Evolutionary conservation across 2,329 filamentous ascomycete genomes (phyloP).

Genomic region (Pyrenophora tritici-repentis): DNA sequence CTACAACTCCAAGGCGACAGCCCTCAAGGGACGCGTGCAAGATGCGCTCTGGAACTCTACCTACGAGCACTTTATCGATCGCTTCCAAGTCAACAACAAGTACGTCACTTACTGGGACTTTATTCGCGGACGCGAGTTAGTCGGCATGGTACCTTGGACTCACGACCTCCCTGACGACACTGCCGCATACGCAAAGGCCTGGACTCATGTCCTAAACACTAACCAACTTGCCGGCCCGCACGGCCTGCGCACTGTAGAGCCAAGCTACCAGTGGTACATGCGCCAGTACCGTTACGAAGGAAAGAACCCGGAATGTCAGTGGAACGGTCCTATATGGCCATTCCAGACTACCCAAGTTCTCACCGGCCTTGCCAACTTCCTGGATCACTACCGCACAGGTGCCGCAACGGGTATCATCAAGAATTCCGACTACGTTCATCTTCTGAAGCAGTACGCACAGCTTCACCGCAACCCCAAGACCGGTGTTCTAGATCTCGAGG

Average conservation of each 20-base stretch:
- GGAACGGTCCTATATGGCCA: conserved; percentile 54
- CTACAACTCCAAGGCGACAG: conserved; percentile 35
- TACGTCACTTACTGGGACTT: conserved; percentile 49
- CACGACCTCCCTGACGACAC: conserved; percentile 51
- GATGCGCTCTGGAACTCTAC: conserved; percentile 52
- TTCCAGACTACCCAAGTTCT: conserved; percentile 52
- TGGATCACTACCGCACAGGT: conserved; percentile 48
- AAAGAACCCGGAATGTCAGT: conserved; percentile 49
- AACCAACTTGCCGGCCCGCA: conserved; percentile 42
- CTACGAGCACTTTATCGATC: conserved; percentile 53
- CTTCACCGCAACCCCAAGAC: conserved; percentile 47
- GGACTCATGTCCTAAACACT: conserved; percentile 46
- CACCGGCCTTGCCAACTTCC: conserved; percentile 50
- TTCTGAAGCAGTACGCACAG: conserved; percentile 49
- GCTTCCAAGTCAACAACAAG: conserved; percentile 47
- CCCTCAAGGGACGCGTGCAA: conserved; percentile 48
- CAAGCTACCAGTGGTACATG: conserved; percentile 54
- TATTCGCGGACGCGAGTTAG: conserved; percentile 52
- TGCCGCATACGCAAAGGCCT: conserved; percentile 44
- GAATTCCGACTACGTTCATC: conserved; percentile 43
- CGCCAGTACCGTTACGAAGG: conserved; percentile 50
- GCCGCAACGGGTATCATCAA: conserved; percentile 28
- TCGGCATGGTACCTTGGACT: conserved; percentile 52
- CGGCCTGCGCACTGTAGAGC: conserved; percentile 52
- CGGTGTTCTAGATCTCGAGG: conserved; percentile 47